A percentile compares a stretch with the other conserved stretches of the same genome.
These are phyloP conservation scores for Ceriops tagal DNA, from an alignment of 345 rosid genomes.

Conservation along the genomic window DNA sequence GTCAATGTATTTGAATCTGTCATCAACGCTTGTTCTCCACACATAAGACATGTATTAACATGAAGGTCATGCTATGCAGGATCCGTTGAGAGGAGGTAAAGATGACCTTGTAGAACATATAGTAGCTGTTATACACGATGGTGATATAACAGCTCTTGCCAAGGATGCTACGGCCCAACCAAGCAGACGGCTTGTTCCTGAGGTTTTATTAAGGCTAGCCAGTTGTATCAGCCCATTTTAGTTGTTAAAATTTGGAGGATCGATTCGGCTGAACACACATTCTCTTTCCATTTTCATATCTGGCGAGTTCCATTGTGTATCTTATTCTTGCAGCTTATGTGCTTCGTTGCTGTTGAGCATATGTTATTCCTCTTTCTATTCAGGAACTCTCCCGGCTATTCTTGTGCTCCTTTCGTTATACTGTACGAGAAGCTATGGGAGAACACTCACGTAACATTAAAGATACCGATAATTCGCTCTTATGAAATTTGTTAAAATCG, in stretches of 20 bases:
- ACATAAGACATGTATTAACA: neutral
- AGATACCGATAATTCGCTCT: too few relatives aligned
- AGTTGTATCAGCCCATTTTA: slow-evolving; percentile 29
- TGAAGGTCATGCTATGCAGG: slow-evolving; percentile 14
- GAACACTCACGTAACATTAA: too few relatives aligned
- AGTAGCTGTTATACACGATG: slow-evolving; percentile 26
- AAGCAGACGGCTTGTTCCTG: slow-evolving; percentile 30
- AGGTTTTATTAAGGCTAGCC: slow-evolving; percentile 25
- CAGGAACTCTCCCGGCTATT: neutral
- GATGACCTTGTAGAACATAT: slow-evolving; percentile 25
- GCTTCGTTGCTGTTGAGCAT: neutral
- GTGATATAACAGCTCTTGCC: slow-evolving; percentile 26
- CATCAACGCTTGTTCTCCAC: neutral
- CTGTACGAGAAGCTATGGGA: too few relatives aligned
- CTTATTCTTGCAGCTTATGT: neutral
- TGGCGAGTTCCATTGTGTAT: neutral
- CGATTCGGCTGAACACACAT: too few relatives aligned
- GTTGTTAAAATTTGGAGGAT: neutral
- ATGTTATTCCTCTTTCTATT: neutral
- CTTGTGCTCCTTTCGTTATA: too few relatives aligned
- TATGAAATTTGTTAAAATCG: too few relatives aligned
- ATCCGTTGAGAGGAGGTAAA: slow-evolving; percentile 34
- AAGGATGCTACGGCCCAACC: slow-evolving; percentile 28
- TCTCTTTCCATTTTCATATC: neutral
- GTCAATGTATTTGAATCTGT: neutral